Percentiles rank a stretch among this genome's conserved stretches.
Conservation (phyloP, 169 alveolate genomes). For the Cryptosporidium andersoni region DNA sequence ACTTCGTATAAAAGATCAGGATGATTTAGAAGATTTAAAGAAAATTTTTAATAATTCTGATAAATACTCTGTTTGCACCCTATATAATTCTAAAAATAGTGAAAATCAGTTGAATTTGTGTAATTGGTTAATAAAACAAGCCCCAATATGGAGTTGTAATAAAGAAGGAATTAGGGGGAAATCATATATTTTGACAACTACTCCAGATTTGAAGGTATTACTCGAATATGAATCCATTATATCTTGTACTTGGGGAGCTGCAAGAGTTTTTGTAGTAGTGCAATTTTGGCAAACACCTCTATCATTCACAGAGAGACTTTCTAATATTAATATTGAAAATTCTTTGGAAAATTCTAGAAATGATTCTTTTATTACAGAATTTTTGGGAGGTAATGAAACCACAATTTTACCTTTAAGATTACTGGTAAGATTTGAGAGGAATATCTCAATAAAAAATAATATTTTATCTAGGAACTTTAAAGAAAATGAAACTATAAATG, state of each 20-base stretch:
- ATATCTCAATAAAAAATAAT: background rate
- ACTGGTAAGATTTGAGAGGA: constrained; percentile 39
- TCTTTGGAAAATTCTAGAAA: background rate
- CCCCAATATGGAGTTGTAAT: constrained; percentile 46
- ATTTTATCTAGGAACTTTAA: background rate
- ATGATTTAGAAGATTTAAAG: background rate
- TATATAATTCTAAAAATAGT: background rate
- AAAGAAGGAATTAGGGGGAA: constrained; percentile 2
- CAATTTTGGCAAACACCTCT: constrained; percentile 63
- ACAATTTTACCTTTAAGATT: constrained; percentile 55
- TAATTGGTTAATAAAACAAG: constrained; percentile 25
- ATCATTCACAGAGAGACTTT: constrained; percentile 35
- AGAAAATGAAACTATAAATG: background rate
- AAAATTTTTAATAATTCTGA: constrained; percentile 1
- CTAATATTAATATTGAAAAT: constrained; percentile 9
- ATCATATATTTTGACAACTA: constrained; percentile 27
- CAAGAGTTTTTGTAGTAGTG: constrained; percentile 25
- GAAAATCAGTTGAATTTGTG: background rate
- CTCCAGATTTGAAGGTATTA: constrained; percentile 59
- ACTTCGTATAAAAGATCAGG: constrained; percentile 9
- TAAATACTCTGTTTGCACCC: background rate
- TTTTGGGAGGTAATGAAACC: constrained; percentile 54
- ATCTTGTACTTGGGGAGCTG: constrained; percentile 67
- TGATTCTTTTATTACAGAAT: constrained; percentile 9
- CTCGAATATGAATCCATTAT: constrained; percentile 1